Base-by-base conservation (phyloP, 192 early-diverging fungal species). In the Coemansia sp. region DNA sequence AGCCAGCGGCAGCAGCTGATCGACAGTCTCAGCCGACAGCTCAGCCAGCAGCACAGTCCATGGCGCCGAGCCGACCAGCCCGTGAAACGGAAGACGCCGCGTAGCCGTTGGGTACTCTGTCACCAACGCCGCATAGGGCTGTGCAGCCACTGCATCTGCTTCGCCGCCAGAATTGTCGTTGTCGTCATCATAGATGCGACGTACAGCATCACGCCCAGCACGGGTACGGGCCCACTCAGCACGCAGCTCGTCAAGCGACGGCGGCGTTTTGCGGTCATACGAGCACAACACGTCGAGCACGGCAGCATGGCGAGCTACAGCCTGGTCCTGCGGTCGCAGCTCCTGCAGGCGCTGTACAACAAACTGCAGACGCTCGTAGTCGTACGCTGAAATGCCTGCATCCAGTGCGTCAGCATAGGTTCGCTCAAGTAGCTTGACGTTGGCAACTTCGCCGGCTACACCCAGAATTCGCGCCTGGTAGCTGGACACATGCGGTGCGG, bases 281-380 rank as follows among this genome's bases (percentile, higher is more conserved):
- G 82, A 70, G 14, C 67, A 69, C 21, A 90, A 68, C 1, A 87
- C 69, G 17, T 87, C 84, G 15, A 91, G 57, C 2, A 88, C 75
- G 5, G 74, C 69, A 11, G 66, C 54, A n/a, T 81, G 75, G 24
- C 69, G 78, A 17, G 53, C 51, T 10, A 75, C 73, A 4, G 51
- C 52, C 9, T 71, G 68, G 47, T 88, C 73, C 29, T 77, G 72
- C 0, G 82, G 78, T 2, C 85, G 65, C 56, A 82, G 59, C 14
- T 80, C 61, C 39, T 82, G 77, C 53, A 88, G 67, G 47, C 82
- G 85, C 59, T 78, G 67, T 15, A 80, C 67, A 8, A 90, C 73
- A 68, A 90, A 90, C 39, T 69, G 72, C 39, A 91, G 57, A 7
- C 87, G 67, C 61, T 89, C 86, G 58, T 91, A 91, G 62, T 89